Conservation (phyloP, 2,329 filamentous ascomycete species). For the Shiraia bambusicola region DNA sequence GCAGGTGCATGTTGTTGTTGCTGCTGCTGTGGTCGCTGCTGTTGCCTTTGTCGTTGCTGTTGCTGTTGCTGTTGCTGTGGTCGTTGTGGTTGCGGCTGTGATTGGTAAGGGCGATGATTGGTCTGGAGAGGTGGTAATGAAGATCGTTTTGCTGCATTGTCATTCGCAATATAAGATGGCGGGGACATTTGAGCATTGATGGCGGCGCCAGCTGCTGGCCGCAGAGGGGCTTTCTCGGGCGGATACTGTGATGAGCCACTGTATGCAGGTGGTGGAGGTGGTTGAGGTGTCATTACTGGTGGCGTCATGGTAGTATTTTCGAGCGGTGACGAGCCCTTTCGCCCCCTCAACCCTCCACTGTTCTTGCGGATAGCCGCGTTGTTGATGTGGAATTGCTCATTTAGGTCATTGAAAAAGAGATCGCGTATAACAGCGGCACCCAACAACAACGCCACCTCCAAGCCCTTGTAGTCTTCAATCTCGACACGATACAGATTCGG, state of each 20-base stretch:
- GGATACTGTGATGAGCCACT: conserved; percentile 25
- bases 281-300: conserved; percentile 38
- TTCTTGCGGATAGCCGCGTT: conserved; percentile 46
- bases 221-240: conserved; percentile 21
- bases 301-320: conserved; percentile 28
- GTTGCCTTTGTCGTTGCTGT: conserved; percentile 5
- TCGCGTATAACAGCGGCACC: conserved; percentile 63
- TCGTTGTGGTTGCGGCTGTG: conserved; percentile 5
- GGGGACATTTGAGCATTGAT: conserved; percentile 18
- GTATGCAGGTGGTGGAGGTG: conserved; percentile 28
- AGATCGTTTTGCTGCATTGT: conserved; percentile 26
- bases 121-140: conserved; percentile 35
- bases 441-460: conserved; percentile 76
- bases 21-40: conserved; percentile 3
- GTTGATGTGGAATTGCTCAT: conserved; percentile 76
- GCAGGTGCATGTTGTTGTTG: conserved; percentile 6
- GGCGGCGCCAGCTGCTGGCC: conserved; percentile 17
- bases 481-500: conserved; percentile 88
- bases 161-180: conserved; percentile 15
- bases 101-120: conserved; percentile 17
- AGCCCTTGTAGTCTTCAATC: conserved; percentile 88
- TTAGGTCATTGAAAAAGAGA: conserved; percentile 63
- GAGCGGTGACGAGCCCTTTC: conserved; percentile 40
- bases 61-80: conserved; percentile 8
- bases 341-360: conserved; percentile 36